Base-by-base conservation (phyloP, 768 basidiomycete genomes). In the Phylloporus sp. region DNA sequence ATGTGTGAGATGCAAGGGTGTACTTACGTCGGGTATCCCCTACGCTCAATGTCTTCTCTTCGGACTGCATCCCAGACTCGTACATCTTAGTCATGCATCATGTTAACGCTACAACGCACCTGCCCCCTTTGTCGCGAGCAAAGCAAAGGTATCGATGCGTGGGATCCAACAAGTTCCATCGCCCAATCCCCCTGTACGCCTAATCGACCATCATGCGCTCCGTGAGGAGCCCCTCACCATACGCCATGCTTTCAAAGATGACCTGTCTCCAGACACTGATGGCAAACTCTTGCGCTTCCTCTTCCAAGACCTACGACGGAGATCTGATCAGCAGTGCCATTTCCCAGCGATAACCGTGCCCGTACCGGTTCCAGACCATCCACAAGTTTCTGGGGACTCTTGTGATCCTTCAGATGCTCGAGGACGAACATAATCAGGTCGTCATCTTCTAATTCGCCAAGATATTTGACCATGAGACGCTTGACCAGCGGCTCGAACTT, bases 201-300 rank as follows among this genome's bases (percentile, higher is more conserved):
- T 69, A 84, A 66, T 89, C 86, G 60, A 90, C 83, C 70, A 86
- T 74, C 80, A 88, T 80, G 64, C 78, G 80, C 56, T 90, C 91
- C 21, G 91, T 92, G 58, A 86, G 81, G 50, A 95, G 73, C 32
- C 91, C 91, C 66, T 93, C 89, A 52, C 80, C 83, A 64, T 90
- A 93, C 22, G 92, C 89, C 80, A 90, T 86, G 59, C 90, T 92
- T 74, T 97, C 93, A 63, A 95, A 95, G 41, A 92, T 89, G 56
- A 95, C 78, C 69, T 91, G 88, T 44, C 90, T 81, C 93, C 93
- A 97, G 38, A 96, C 74, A 50, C 76, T 76, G 57, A 84, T 66
- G n/a, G 80, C 74, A 48, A 94, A 78, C 50, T 90, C 84, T 22
- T 71, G 70, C 6, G 93, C 92, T 63, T 97, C 93, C 65, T 95